These are phyloP conservation scores for Obelidium mucronatum DNA, from an alignment of 192 early-diverging fungal genomes.

Conservation along the genomic window DNA sequence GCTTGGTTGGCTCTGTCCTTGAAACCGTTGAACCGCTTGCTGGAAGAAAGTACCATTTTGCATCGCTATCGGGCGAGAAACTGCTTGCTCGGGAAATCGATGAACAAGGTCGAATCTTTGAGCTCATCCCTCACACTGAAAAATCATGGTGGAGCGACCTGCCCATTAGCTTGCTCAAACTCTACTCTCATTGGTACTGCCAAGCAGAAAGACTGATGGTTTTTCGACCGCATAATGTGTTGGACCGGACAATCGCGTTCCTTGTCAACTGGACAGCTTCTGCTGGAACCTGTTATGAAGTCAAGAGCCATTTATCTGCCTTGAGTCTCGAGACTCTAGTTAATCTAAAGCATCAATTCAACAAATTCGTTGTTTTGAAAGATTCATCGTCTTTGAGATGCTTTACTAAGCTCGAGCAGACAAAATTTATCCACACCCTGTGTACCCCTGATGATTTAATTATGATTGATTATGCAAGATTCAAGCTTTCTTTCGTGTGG, in stretches of 20 bases:
- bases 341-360: background rate
- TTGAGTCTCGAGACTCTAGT: background rate
- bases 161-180: background rate
- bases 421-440: background rate
- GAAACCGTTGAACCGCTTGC: background rate
- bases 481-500: background rate
- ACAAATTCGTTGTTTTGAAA: background rate
- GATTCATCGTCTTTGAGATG: background rate
- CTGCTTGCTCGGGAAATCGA: slow-evolving; percentile 1
- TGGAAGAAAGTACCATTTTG: background rate
- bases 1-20: background rate
- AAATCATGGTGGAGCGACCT: slow-evolving; percentile 2
- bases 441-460: background rate
- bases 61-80: background rate
- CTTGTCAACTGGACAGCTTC: background rate
- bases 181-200: background rate
- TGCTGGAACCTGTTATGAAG: background rate
- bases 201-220: background rate
- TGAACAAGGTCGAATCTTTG: background rate
- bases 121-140: background rate
- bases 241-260: background rate
- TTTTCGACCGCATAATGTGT: background rate
- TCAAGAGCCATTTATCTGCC: background rate
- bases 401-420: background rate
- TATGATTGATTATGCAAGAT: background rate